phyloP scores from a whole-genome alignment of 2,329 filamentous ascomycete genomes.

The Lecanicillium sp. region DNA sequence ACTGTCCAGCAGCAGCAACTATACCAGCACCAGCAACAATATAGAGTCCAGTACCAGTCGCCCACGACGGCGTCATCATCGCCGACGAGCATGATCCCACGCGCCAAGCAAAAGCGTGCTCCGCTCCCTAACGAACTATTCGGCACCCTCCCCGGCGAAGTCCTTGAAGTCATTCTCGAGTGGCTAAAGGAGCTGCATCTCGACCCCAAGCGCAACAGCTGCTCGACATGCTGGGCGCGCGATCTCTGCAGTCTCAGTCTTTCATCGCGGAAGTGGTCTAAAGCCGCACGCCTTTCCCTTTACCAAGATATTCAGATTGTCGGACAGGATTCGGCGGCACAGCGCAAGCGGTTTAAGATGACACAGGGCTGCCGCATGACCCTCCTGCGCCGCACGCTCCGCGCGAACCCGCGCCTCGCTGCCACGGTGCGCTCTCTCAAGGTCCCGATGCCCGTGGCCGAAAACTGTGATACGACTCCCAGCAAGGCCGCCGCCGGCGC shows the following conservation, averaged over 20 bases:
- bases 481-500: slow-evolving; percentile 20
- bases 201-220: slow-evolving; percentile 42
- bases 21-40: slow-evolving; percentile 15
- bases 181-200: slow-evolving; percentile 49
- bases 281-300: slow-evolving; percentile 44
- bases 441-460: slow-evolving; percentile 40
- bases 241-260: slow-evolving; percentile 48
- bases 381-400: slow-evolving; percentile 52
- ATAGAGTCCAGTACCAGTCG: slow-evolving; percentile 2
- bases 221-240: slow-evolving; percentile 60
- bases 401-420: slow-evolving; percentile 47
- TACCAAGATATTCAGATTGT: slow-evolving; percentile 55
- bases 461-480: slow-evolving; percentile 18
- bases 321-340: slow-evolving; percentile 48
- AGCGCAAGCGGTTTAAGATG: slow-evolving; percentile 53
- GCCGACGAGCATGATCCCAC: neutral
- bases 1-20: slow-evolving; percentile 7
- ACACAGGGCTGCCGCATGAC: slow-evolving; percentile 47
- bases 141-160: slow-evolving; percentile 50
- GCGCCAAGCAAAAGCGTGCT: slow-evolving; percentile 20
- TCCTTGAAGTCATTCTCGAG: slow-evolving; percentile 50
- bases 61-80: neutral
- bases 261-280: slow-evolving; percentile 46
- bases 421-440: slow-evolving; percentile 51
- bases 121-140: slow-evolving; percentile 46